Evolutionary conservation across 768 basidiomycete genomes (phyloP), one percentile per base, ranked within the genome.

Genomic region (Xerocomellus intermedius): DNA sequence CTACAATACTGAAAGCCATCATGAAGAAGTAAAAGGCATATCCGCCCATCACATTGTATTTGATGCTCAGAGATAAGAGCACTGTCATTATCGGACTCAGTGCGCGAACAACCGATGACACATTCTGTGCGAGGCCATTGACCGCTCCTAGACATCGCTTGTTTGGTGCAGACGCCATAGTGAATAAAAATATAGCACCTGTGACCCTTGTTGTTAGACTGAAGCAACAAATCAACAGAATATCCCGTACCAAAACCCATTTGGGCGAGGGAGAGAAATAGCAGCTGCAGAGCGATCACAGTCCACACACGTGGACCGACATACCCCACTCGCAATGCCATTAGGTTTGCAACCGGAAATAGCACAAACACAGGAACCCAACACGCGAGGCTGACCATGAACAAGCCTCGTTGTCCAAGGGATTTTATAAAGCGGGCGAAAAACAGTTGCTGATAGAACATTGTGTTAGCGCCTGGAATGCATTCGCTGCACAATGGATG

Each of bases 141-240:
- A 82, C 83, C 9, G 84, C 79, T 35, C 85, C 86, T 10, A 87
- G 74, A 7, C 82, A 80, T 26, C 80, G 78, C 44, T 75, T 76
- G 59, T 85, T 85, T 12, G 86, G 85, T 1, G 86, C 73, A 19
- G 85, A 74, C 24, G 80, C 60, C 41, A 42, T 24, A 16, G 13
- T 24, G 5, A 42, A 42, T 8, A 42, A 24, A 26, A 43, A 43
- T 16, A 43, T 43, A 8, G 42, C 24, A 10, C 42, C 42, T 43
- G 26, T 28, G 24, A 17, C 24, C 0, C 42, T 43, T n/a, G 39
- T 41, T 9, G 21, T 41, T 13, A 43, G 42, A 43, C 42, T 24
- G 13, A 21, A 22, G 41, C 13, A 14, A 21, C 22, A 41, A 41
- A 41, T 14, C 1, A 22, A 16, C 13, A 14, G 21, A 41, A 38